Evolutionary conservation across 257 asterid genomes (phyloP).

Genomic region (Solanum gandarillasii): DNA sequence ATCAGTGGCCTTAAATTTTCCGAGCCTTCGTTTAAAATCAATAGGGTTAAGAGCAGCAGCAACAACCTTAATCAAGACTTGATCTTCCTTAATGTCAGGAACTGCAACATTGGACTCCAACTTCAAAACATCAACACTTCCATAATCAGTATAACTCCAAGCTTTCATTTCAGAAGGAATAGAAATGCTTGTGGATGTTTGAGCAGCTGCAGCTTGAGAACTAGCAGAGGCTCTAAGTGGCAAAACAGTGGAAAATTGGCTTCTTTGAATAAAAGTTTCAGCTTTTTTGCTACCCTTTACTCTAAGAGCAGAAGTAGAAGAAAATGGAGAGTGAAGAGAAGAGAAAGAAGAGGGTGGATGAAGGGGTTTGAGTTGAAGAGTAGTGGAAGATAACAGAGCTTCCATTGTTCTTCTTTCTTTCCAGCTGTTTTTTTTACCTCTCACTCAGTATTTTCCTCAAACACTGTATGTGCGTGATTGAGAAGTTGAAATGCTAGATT

Average conservation of each 20-base stretch:
- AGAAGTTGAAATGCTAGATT: neutral
- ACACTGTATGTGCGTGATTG: neutral
- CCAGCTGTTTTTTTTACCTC: neutral
- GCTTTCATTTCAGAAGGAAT: slow-evolving; percentile 74
- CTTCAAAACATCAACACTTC: slow-evolving; percentile 67
- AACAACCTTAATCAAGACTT: slow-evolving; percentile 69
- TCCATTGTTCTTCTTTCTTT: slow-evolving; percentile 33
- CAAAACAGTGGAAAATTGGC: neutral
- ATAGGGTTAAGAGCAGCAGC: slow-evolving; percentile 92
- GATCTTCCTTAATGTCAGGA: slow-evolving; percentile 59
- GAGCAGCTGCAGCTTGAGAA: slow-evolving; percentile 48
- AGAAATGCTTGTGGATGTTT: slow-evolving; percentile 25
- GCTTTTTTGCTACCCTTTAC: slow-evolving; percentile 4
- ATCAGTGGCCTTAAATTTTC: slow-evolving; percentile 84
- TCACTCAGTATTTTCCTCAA: neutral
- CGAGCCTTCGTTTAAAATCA: slow-evolving; percentile 68
- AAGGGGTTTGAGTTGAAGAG: slow-evolving; percentile 28
- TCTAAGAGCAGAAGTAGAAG: slow-evolving; percentile 1
- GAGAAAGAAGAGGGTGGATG: slow-evolving; percentile 5
- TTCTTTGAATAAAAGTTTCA: neutral
- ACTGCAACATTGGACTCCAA: slow-evolving; percentile 42
- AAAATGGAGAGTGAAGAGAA: slow-evolving; percentile 2
- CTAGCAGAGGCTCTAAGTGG: slow-evolving; percentile 31
- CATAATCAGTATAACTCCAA: slow-evolving; percentile 73
- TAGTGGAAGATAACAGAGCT: slow-evolving; percentile 48